Evolutionary conservation across 2,329 filamentous ascomycete genomes (phyloP).

Genomic region (Pseudocercospora fijiensis): DNA sequence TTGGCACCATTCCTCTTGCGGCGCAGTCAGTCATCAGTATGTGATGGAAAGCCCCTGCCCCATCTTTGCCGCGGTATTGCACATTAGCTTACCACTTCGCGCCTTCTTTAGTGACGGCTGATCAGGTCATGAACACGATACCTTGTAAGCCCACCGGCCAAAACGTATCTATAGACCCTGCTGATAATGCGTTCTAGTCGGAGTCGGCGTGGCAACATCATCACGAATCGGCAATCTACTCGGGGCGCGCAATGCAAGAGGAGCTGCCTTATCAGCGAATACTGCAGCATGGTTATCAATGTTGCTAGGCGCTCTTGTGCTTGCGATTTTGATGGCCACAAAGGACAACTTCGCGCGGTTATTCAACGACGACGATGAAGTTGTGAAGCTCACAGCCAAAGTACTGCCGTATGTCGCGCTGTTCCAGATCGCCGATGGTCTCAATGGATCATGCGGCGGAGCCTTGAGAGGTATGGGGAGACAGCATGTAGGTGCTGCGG

Average conservation of each 20-base stretch:
- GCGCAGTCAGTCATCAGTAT: conserved; percentile 76
- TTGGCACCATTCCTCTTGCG: conserved; percentile 75
- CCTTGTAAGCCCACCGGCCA: not conserved
- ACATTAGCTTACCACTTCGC: not conserved
- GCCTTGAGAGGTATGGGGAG: conserved; percentile 78
- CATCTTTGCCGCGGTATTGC: conserved; percentile 43
- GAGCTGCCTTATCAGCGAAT: conserved; percentile 71
- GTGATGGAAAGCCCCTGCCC: conserved; percentile 54
- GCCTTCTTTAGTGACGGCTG: conserved; percentile 18
- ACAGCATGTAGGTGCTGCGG: conserved; percentile 78
- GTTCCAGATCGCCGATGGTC: conserved; percentile 85
- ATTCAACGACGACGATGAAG: conserved; percentile 75
- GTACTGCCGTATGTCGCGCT: conserved; percentile 85
- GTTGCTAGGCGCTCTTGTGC: conserved; percentile 64
- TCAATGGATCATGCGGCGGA: conserved; percentile 83
- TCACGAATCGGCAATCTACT: conserved; percentile 77
- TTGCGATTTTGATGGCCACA: conserved; percentile 67
- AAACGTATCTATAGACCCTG: not conserved
- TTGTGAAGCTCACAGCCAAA: conserved; percentile 69
- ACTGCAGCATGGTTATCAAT: conserved; percentile 72
- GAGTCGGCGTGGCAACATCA: conserved; percentile 77
- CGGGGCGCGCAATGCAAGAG: conserved; percentile 63
- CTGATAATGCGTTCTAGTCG: conserved; percentile 46
- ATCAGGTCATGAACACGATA: conserved; percentile 63
- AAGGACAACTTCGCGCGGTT: conserved; percentile 72